phyloP scores from a whole-genome alignment of 1,284 basidiomycete species.

The Calocybe gambosa region DNA sequence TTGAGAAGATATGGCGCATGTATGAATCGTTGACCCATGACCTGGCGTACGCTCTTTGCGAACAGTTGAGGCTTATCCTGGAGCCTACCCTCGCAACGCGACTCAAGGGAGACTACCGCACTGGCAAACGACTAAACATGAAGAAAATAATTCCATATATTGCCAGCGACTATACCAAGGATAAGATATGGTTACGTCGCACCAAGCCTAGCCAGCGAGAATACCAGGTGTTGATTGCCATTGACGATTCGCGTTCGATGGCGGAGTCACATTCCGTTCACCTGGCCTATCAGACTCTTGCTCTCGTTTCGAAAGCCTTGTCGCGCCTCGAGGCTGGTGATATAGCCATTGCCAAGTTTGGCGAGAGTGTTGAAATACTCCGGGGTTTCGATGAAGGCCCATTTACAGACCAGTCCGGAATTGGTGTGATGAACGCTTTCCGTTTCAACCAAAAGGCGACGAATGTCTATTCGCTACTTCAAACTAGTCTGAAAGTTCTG shows the following conservation, averaged over 20 bases:
- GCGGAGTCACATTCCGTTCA: constrained; percentile 90
- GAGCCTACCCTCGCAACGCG: constrained; percentile 94
- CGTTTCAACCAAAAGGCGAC: constrained; percentile 90
- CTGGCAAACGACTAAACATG: constrained; percentile 98
- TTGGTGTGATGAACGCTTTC: constrained; percentile 80
- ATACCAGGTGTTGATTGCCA: constrained; percentile 92
- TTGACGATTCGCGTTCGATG: constrained; percentile 98
- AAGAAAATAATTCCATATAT: constrained; percentile 99
- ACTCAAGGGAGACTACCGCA: constrained; percentile 95
- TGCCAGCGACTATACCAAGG: constrained; percentile 98
- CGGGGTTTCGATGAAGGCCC: constrained; percentile 79
- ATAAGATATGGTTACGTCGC: constrained; percentile 98
- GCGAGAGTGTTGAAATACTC: constrained; percentile 81
- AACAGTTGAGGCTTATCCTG: constrained; percentile 94
- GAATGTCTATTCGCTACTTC: constrained; percentile 83
- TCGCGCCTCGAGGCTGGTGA: constrained; percentile 93
- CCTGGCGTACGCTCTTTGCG: constrained; percentile 87
- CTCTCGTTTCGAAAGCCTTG: constrained; percentile 87
- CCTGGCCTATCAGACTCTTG: constrained; percentile 92
- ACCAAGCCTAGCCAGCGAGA: constrained; percentile 92
- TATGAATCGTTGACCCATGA: constrained; percentile 91
- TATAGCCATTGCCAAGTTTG: constrained; percentile 89
- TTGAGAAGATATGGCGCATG: constrained; percentile 82
- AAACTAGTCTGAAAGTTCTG: constrained; percentile 76
- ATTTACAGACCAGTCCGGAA: constrained; percentile 77